Conservation (phyloP, 225 moss, liverwort and hornwort species). For the Asterella californica region DNA sequence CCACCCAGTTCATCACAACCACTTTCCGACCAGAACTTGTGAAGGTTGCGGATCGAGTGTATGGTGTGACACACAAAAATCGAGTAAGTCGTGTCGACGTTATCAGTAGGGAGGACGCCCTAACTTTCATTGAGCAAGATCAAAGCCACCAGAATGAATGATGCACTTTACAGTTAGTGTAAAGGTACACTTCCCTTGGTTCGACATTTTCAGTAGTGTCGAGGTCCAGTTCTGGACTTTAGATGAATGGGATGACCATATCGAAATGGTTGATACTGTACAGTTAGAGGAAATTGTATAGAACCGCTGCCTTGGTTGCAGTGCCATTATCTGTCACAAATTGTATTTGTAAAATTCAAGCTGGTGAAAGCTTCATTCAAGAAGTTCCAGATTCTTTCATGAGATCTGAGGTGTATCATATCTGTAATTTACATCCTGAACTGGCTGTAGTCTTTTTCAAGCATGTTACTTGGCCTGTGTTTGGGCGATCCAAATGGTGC, state of each 20-base stretch:
- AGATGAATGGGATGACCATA: constrained; percentile 10
- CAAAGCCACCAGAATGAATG: constrained; percentile 69
- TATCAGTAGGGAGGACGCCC: constrained; percentile 63
- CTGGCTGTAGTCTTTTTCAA: not conserved
- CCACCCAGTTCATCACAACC: constrained; percentile 87
- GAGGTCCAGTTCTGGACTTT: not conserved
- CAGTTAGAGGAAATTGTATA: constrained; percentile 11
- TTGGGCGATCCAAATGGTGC: not conserved
- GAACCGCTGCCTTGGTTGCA: not conserved
- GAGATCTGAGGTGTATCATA: not conserved
- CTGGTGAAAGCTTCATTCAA: not conserved
- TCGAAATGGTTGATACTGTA: constrained; percentile 14
- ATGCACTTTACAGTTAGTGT: not conserved
- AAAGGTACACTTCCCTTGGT: not conserved
- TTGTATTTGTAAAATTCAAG: constrained; percentile 15
- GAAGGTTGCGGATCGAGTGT: constrained; percentile 83
- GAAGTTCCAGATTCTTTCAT: not conserved
- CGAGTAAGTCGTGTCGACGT: constrained; percentile 88
- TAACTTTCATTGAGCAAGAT: constrained; percentile 77
- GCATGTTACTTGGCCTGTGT: not conserved
- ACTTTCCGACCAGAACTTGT: constrained; percentile 89
- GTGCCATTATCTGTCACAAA: constrained; percentile 4
- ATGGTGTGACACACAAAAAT: constrained; percentile 86
- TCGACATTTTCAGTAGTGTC: not conserved
- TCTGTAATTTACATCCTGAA: not conserved